Conservation (phyloP, 164 flowering plant species). For the Magnolia officinalis region DNA sequence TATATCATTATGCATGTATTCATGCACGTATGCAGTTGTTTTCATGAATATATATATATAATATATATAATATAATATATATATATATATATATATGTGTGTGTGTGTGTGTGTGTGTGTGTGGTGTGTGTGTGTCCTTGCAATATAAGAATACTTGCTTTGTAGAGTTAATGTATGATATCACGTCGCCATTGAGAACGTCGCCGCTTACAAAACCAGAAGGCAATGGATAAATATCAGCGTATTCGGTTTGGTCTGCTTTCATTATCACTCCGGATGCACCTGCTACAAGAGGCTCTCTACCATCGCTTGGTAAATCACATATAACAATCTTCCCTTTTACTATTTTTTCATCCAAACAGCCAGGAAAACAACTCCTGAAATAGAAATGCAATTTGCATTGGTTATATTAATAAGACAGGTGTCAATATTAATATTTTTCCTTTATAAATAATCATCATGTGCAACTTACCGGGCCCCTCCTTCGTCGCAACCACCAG, state of each 20-base stretch:
- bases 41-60: no score
- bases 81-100: no score
- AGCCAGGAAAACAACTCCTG: slow-evolving; percentile 33
- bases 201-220: slow-evolving; percentile 18
- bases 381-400: not conserved
- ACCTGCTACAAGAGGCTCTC: slow-evolving; percentile 12
- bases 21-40: no score
- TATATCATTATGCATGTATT: no score
- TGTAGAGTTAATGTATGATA: slow-evolving; percentile 31
- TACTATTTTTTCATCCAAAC: slow-evolving; percentile 30
- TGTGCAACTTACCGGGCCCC: not conserved
- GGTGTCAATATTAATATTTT: not conserved
- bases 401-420: not conserved
- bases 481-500: not conserved
- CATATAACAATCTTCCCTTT: slow-evolving; percentile 57
- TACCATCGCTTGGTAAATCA: slow-evolving; percentile 17
- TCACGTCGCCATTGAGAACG: slow-evolving; percentile 17
- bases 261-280: slow-evolving; percentile 43
- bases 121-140: no score
- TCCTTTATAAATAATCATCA: not conserved
- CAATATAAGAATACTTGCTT: slow-evolving; percentile 19
- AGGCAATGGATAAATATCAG: slow-evolving; percentile 32
- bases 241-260: slow-evolving; percentile 17
- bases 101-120: no score
- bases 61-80: no score